Evolutionary conservation across 352 stramenopile species (phyloP).

Genomic region (Blastocystis sp.): DNA sequence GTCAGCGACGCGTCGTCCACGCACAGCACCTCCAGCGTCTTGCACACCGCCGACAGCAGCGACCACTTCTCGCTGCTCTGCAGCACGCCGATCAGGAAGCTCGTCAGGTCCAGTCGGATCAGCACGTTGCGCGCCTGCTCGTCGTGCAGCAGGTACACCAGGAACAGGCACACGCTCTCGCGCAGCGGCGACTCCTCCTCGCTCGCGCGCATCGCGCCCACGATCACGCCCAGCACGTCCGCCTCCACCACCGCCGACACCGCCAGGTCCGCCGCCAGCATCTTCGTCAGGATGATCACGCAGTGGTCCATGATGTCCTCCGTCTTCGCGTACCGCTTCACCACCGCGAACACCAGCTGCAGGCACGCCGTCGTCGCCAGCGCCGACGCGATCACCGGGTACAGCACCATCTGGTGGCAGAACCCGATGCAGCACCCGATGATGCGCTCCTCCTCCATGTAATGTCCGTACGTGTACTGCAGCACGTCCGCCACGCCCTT

Average conservation of each 20-base stretch:
- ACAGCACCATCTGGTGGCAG: slow-evolving; percentile 54
- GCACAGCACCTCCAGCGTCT: slow-evolving; percentile 52
- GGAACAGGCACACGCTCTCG: slow-evolving; percentile 50
- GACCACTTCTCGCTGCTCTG: slow-evolving; percentile 42
- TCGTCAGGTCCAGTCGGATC: slow-evolving; percentile 37
- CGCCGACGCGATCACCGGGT: slow-evolving; percentile 42
- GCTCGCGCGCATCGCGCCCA: slow-evolving; percentile 40
- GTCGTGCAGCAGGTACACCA: slow-evolving; percentile 45
- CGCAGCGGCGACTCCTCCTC: slow-evolving; percentile 10
- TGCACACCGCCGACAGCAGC: slow-evolving; percentile 45
- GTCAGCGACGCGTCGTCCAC: slow-evolving; percentile 46
- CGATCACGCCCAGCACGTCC: slow-evolving; percentile 33
- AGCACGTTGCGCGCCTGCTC: slow-evolving; percentile 38
- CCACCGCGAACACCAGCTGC: slow-evolving; percentile 5
- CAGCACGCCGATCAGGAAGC: slow-evolving; percentile 63
- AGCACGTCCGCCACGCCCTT: slow-evolving; percentile 32
- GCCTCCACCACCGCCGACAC: slow-evolving; percentile 7
- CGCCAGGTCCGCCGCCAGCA: slow-evolving; percentile 24
- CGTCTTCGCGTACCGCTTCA: not conserved
- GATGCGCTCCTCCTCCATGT: slow-evolving; percentile 32
- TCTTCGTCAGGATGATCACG: slow-evolving; percentile 54
- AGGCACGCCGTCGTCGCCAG: slow-evolving; percentile 38
- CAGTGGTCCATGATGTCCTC: slow-evolving; percentile 60
- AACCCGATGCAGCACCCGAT: slow-evolving; percentile 40
- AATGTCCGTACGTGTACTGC: slow-evolving; percentile 19